Evolutionary conservation across 129 eudicot species (phyloP), one percentile per base, ranked within the genome.

Genomic region (Artemisia annua): DNA sequence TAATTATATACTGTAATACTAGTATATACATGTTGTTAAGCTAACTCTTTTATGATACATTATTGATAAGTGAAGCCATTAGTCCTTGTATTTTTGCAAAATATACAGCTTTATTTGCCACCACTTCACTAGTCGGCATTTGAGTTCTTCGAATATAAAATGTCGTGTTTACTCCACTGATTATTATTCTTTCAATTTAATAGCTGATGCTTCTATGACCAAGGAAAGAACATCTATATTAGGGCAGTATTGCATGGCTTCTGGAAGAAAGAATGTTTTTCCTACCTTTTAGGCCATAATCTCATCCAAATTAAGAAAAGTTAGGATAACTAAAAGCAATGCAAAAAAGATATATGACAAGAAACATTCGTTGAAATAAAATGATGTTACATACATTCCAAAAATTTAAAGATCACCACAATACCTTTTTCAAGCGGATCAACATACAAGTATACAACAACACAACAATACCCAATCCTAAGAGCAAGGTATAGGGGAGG

Each of bases 101-200:
- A 54, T 53, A 5, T 69, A n/a, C 50, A 30, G 2, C 52, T 28
- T 69, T 10, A 11, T 26, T 69, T 30, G 35, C 52, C 17, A 49
- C 9, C 7, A 15, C 12, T 69, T n/a, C 26, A 48, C 17, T 22
- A 19, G 12, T 24, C 32, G 28, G 10, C 24, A 26, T 5, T 30
- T 15, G 11, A 0, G 28, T 15, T 50, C 30, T 14, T 67, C 72
- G n/a, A 46, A 67, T 69, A 69, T 52, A n/a, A 35, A 63, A 64
- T 64, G 24, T 22, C 26, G 6, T 64, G 51, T 14, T 62, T 13
- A 16, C 60, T 54, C 24, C 19, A 54, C 60, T 14, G 61, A 4
- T 17, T 55, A 15, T 17, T 53, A 48, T 11, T 49, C 15, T 3
- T 9, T 14, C 12, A 49, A 49, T 9, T 10, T 30, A 4, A 28